Base-by-base conservation (phyloP, 2,329 filamentous ascomycete species). In the Thelonectria blattea region DNA sequence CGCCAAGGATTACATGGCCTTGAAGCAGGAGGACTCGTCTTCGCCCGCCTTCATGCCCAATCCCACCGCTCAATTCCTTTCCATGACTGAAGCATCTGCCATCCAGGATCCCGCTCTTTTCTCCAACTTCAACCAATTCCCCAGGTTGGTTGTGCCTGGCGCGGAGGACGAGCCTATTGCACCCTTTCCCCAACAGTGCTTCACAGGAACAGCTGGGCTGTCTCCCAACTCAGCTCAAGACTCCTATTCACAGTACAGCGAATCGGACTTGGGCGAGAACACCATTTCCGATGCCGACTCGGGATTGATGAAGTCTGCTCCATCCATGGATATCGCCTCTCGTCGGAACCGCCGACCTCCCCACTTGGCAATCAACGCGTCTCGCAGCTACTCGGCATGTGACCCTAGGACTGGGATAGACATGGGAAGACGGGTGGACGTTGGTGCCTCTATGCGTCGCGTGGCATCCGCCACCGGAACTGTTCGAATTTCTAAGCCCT, bases 261-360 rank as follows among this genome's bases (percentile, higher is more conserved):
- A 58, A 14, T 61, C 62, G 11, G 57, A 63, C n/a, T 67, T 69
- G 48, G 60, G 63, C 15, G 58, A 66, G 30, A 60, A 46, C 48
- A 60, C 18, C 15, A 54, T 70, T n/a, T 37, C 59, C 15, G 59
- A 63, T 12, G 64, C 63, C 18, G 54, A 51, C 15, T 53, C 56
- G 10, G 69, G 60, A 14, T 60, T 58, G 27, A 75, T 84, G 68
- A 81, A 78, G 65, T 84, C 83, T 1, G 79, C 83, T 0, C 79
- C 82, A 10, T 78, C 80, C 0, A 76, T 83, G 56, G 84, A 86
- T 65, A 83, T 86, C 61, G 84, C 83, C 15, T 80, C 79, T 17
- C 79, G 85, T 47, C 79, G 85, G 56, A 80, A 83, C 53, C 79
- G 72, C 48, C 74, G 75, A 4, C 74, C 75, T 10, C 72, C 83